Evolutionary conservation across 2,329 filamentous ascomycete species (phyloP).

Genomic region (Colletotrichum endophyticum): DNA sequence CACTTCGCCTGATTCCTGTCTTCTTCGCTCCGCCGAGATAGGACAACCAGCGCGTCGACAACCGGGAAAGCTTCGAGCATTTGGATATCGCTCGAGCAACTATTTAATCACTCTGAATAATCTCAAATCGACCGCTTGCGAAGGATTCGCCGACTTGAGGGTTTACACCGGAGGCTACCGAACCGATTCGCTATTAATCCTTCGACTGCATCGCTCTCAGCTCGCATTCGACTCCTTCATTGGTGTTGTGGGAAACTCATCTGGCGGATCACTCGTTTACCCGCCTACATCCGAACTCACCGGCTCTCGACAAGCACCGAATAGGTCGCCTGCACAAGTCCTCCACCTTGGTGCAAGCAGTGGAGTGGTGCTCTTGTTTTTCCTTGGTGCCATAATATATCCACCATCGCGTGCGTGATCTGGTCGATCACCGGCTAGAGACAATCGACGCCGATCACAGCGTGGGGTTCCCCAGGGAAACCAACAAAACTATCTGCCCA

Average conservation of each 20-base stretch:
- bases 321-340: background rate
- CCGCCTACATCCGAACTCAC: background rate
- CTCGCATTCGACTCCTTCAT: background rate
- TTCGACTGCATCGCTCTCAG: background rate
- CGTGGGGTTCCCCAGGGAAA: conserved; percentile 5
- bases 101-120: background rate
- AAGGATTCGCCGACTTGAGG: background rate
- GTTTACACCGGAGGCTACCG: background rate
- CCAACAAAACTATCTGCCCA: background rate
- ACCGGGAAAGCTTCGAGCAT: background rate
- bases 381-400: conserved; percentile 14
- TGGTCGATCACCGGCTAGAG: conserved; percentile 11
- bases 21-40: background rate
- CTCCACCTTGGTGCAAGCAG: background rate
- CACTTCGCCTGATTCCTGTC: background rate
- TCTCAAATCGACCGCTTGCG: background rate
- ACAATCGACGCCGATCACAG: conserved; percentile 14
- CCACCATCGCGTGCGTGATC: conserved; percentile 15
- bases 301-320: background rate
- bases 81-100: background rate
- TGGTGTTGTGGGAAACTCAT: background rate
- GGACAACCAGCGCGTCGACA: background rate
- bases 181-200: background rate
- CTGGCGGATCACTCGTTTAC: conserved; percentile 11
- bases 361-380: conserved; percentile 10